Conservation (phyloP, 441 rosid species). For the Corymbia calophylla region DNA sequence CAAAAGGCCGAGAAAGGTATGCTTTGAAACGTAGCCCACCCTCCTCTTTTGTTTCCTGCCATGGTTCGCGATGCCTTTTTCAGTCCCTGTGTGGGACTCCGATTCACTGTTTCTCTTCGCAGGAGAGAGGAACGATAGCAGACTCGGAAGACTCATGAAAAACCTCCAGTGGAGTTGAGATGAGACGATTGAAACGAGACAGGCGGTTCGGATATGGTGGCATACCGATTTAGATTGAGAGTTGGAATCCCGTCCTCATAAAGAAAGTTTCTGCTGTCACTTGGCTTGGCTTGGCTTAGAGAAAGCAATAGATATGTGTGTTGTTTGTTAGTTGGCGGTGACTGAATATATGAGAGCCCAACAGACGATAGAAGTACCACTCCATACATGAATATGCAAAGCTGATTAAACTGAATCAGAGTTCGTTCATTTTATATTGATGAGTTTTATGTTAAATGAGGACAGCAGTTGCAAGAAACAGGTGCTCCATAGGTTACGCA, state of each 20-base stretch:
- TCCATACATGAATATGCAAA: not conserved
- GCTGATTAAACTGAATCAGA: not conserved
- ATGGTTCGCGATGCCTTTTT: not conserved
- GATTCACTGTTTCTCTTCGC: not conserved
- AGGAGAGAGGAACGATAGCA: not conserved
- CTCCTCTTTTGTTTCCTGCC: not conserved
- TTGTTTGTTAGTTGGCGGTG: not conserved
- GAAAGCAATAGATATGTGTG: not conserved
- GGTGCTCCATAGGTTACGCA: not conserved
- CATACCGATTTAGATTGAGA: not conserved
- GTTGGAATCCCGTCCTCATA: not conserved
- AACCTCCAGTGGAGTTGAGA: not conserved
- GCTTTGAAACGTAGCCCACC: not conserved
- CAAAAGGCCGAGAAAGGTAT: slow-evolving; percentile 22
- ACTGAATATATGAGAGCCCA: not conserved
- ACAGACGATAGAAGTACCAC: not conserved
- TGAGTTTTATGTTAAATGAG: not conserved
- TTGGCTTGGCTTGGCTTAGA: not conserved
- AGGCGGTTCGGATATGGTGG: not conserved
- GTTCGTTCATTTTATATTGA: not conserved
- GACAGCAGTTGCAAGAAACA: not conserved
- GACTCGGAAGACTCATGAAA: not conserved
- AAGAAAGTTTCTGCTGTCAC: not conserved
- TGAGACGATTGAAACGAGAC: not conserved
- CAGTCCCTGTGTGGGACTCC: not conserved